A percentile compares a stretch with the other conserved stretches of the same genome.
Conservation (phyloP, 2,329 filamentous ascomycete genomes). For the Lecanicillium sp. region DNA sequence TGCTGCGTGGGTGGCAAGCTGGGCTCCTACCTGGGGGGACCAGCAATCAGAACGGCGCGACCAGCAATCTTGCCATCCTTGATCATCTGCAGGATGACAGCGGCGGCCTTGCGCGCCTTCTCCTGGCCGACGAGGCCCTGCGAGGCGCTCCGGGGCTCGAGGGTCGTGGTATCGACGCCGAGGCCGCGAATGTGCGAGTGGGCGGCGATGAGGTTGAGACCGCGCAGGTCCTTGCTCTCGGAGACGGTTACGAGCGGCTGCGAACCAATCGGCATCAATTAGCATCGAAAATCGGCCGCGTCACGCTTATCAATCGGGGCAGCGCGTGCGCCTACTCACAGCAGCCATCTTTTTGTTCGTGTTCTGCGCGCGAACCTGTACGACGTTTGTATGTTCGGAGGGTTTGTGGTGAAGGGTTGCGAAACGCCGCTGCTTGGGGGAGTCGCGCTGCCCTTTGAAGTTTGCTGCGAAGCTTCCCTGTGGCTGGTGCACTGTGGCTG, state of each 20-base stretch:
- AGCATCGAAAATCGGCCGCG: slow-evolving; percentile 14
- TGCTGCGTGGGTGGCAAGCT: no score
- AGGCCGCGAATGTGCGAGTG: slow-evolving; percentile 97
- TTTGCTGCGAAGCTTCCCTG: slow-evolving; percentile 5
- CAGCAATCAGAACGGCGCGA: slow-evolving; percentile 87
- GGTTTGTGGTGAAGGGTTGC: slow-evolving; percentile 1
- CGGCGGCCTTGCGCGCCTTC: slow-evolving; percentile 92
- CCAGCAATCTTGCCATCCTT: slow-evolving; percentile 98
- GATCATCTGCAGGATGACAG: slow-evolving; percentile 96
- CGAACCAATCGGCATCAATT: slow-evolving; percentile 18
- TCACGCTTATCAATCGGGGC: no score
- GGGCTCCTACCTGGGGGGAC: slow-evolving; percentile 68
- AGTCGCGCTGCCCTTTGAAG: slow-evolving; percentile 12
- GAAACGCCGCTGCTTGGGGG: not conserved
- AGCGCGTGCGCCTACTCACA: slow-evolving; percentile 38
- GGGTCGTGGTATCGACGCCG: slow-evolving; percentile 83
- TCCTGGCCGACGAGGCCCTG: slow-evolving; percentile 95
- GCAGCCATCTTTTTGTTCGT: slow-evolving; percentile 44
- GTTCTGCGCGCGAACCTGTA: slow-evolving; percentile 17
- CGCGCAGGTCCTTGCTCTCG: slow-evolving; percentile 91
- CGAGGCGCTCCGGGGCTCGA: slow-evolving; percentile 78
- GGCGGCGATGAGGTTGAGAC: slow-evolving; percentile 94
- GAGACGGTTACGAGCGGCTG: slow-evolving; percentile 71
- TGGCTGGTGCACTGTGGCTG: slow-evolving; percentile 12
- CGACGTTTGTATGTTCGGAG: slow-evolving; percentile 13